Percentiles rank a stretch among this genome's conserved stretches.
Conservation (phyloP, 2,329 filamentous ascomycete genomes). For the Fusarium buharicum region DNA sequence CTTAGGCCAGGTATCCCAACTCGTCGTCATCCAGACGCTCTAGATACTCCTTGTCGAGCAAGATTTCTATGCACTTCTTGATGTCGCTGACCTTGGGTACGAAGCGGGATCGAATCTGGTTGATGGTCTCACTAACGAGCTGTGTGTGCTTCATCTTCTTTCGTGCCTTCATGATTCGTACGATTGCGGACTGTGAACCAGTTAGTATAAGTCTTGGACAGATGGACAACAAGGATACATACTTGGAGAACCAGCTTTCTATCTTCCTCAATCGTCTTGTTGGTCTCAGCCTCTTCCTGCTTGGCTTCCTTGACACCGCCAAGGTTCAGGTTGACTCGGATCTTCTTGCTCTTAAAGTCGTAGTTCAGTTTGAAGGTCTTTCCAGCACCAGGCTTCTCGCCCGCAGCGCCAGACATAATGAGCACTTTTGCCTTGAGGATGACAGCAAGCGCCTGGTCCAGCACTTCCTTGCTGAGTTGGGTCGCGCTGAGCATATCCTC, state of each 20-base stretch:
- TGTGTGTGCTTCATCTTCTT: slow-evolving; percentile 99
- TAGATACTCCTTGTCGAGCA: slow-evolving; percentile 98
- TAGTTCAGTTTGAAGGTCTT: slow-evolving; percentile 88
- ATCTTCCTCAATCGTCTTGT: slow-evolving; percentile 99
- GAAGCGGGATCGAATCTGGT: slow-evolving; percentile 92
- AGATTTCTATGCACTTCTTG: slow-evolving; percentile 99
- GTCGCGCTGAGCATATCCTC: slow-evolving; percentile 88
- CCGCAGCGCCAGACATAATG: slow-evolving; percentile 72
- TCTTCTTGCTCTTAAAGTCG: slow-evolving; percentile 98
- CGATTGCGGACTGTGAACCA: slow-evolving; percentile 83
- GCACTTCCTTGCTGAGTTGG: slow-evolving; percentile 79
- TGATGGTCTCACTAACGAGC: slow-evolving; percentile 94
- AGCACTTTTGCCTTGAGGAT: slow-evolving; percentile 95
- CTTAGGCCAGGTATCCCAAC: slow-evolving; percentile 89
- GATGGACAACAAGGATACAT: slow-evolving; percentile 51
- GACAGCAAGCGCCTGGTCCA: slow-evolving; percentile 87
- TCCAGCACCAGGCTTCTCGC: slow-evolving; percentile 78
- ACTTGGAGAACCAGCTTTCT: slow-evolving; percentile 96
- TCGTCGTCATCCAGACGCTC: slow-evolving; percentile 95
- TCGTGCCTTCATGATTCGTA: slow-evolving; percentile 99
- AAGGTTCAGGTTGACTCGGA: slow-evolving; percentile 95
- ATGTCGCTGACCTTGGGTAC: slow-evolving; percentile 93
- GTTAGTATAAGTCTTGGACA: slow-evolving; percentile 39
- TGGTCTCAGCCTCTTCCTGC: slow-evolving; percentile 94
- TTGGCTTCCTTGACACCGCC: slow-evolving; percentile 95